A percentile compares a stretch with the other conserved stretches of the same genome.
phyloP scores from a whole-genome alignment of 495 filamentous ascomycete species.

The Ascobolus immersus region DNA sequence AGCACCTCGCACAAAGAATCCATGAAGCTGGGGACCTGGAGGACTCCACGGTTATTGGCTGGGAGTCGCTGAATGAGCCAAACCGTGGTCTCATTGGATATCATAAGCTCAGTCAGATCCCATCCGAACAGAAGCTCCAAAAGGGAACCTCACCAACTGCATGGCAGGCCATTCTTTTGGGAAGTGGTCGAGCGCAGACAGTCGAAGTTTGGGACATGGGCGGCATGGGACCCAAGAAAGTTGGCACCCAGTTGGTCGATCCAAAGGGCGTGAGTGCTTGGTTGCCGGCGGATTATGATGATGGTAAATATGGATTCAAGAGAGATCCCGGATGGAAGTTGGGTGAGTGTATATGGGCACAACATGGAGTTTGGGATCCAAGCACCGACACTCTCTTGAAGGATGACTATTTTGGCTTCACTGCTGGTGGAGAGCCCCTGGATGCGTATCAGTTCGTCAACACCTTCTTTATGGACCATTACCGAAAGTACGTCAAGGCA shows the following conservation, averaged over 20 bases:
- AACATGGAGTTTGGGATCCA: conserved; percentile 88
- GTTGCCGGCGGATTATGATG: conserved; percentile 57
- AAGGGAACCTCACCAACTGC: conserved; percentile 84
- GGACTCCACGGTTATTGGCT: conserved; percentile 70
- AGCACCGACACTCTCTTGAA: conserved; percentile 45
- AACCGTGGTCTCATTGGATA: conserved; percentile 73
- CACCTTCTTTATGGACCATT: conserved; percentile 67
- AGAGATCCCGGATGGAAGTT: conserved; percentile 72
- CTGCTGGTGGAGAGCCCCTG: conserved; percentile 45
- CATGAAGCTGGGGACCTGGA: conserved; percentile 78
- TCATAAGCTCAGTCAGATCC: conserved; percentile 57
- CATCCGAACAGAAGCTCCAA: conserved; percentile 68
- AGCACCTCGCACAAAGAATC: conserved; percentile 57
- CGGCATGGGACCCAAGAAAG: conserved; percentile 70
- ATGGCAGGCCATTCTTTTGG: conserved; percentile 79
- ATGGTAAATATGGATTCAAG: conserved; percentile 70
- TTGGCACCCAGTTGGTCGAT: conserved; percentile 58
- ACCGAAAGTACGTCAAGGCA: conserved; percentile 44
- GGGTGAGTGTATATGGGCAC: conserved; percentile 86
- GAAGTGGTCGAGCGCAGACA: conserved; percentile 71
- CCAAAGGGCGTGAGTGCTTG: conserved; percentile 66
- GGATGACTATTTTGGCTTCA: conserved; percentile 70
- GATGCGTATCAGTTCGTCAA: conserved; percentile 72
- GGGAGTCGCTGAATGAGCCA: conserved; percentile 89
- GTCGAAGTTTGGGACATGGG: conserved; percentile 84